Evolutionary conservation across 768 basidiomycete genomes (phyloP).

Genomic region (Butyriboletus loyo): DNA sequence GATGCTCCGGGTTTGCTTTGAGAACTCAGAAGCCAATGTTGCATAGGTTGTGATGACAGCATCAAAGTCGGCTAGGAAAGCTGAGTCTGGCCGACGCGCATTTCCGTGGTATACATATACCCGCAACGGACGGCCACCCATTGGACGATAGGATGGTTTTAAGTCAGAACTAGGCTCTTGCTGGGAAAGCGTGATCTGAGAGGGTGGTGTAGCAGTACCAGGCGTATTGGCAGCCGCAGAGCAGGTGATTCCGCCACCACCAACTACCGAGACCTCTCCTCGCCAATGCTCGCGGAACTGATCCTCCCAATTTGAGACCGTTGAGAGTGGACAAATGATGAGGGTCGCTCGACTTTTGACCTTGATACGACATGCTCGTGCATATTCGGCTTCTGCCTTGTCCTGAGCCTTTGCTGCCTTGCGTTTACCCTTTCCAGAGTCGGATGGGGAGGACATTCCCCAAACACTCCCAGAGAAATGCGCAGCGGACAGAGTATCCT

Average conservation of each 20-base stretch:
- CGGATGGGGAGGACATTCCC: slow-evolving; percentile 67
- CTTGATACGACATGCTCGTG: slow-evolving; percentile 74
- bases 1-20: slow-evolving; percentile 75
- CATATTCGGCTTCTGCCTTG: slow-evolving; percentile 67
- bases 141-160: slow-evolving; percentile 34
- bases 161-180: slow-evolving; percentile 24
- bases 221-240: slow-evolving; percentile 31
- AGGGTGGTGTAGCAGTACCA: slow-evolving; percentile 36
- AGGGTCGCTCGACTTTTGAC: slow-evolving; percentile 84
- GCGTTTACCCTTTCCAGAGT: slow-evolving; percentile 53
- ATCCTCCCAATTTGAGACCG: slow-evolving; percentile 98
- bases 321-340: slow-evolving; percentile 95
- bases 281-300: slow-evolving; percentile 98
- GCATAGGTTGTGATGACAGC: slow-evolving; percentile 97
- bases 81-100: slow-evolving; percentile 79
- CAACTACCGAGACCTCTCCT: slow-evolving; percentile 79
- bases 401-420: slow-evolving; percentile 66
- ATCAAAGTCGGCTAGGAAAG: slow-evolving; percentile 89
- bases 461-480: slow-evolving; percentile 82
- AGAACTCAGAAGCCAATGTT: slow-evolving; percentile 92
- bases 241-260: slow-evolving; percentile 57
- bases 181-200: slow-evolving; percentile 32
- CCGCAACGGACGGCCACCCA: slow-evolving; percentile 56
- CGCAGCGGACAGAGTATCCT: slow-evolving; percentile 38
- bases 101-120: slow-evolving; percentile 98